A percentile compares a stretch with the other conserved stretches of the same genome.
phyloP scores from a whole-genome alignment of 106 monocot genomes.

The Dendrobium nobile region DNA sequence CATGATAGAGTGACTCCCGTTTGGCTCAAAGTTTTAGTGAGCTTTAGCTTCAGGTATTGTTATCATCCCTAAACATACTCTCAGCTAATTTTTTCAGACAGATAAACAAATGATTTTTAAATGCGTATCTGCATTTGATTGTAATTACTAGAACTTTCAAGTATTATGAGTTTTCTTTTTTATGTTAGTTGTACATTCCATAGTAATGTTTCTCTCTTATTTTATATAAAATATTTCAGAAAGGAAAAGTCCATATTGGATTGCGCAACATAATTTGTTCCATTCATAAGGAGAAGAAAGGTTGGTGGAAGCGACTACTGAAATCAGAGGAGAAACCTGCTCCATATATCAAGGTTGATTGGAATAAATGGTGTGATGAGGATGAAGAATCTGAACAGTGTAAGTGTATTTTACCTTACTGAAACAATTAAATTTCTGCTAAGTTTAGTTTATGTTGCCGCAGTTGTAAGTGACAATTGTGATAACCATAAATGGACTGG shows the following conservation, averaged over 20 bases:
- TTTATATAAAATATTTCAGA: constrained; percentile 25
- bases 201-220: not conserved
- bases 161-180: not conserved
- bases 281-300: constrained; percentile 81
- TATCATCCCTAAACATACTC: not conserved
- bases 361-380: constrained; percentile 96
- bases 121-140: not conserved
- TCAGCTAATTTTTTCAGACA: not conserved
- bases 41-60: not conserved
- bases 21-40: not conserved
- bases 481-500: not conserved
- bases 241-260: constrained; percentile 53
- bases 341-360: constrained; percentile 96
- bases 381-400: constrained; percentile 62
- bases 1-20: not conserved
- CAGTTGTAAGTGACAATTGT: not conserved
- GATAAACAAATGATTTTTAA: not conserved
- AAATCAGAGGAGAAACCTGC: constrained; percentile 82
- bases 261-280: constrained; percentile 77
- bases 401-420: constrained; percentile 11
- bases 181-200: not conserved
- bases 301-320: constrained; percentile 81
- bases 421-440: not conserved
- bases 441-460: not conserved
- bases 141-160: not conserved